A percentile compares a stretch with the other conserved stretches of the same genome.
Evolutionary conservation across 352 stramenopile species (phyloP).

Genomic region (Pythium plurisporium): DNA sequence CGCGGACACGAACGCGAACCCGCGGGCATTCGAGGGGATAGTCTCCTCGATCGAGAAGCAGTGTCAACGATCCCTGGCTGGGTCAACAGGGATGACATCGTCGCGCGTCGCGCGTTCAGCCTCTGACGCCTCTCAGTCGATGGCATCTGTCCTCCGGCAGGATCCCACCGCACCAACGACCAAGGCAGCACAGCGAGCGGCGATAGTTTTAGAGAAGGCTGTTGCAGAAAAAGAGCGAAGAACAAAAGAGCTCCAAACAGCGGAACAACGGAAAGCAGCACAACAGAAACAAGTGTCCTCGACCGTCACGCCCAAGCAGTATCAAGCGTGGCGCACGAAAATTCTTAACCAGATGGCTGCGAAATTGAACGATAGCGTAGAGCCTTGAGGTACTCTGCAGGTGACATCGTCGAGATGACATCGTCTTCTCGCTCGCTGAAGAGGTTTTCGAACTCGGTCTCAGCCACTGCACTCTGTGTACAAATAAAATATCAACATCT

Average conservation of each 20-base stretch:
- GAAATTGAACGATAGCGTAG: conserved; percentile 51
- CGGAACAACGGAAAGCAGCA: neutral
- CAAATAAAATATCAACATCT: neutral
- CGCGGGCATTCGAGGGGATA: conserved; percentile 57
- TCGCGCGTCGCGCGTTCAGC: too few relatives aligned
- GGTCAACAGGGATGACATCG: neutral
- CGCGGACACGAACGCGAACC: conserved; percentile 52
- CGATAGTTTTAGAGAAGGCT: conserved; percentile 10
- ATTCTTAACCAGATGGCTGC: conserved; percentile 1
- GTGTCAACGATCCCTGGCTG: conserved; percentile 4
- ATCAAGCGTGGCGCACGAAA: conserved; percentile 15
- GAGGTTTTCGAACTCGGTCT: conserved; percentile 78
- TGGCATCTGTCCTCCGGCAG: neutral
- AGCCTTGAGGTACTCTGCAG: conserved; percentile 67
- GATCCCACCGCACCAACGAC: conserved; percentile 4
- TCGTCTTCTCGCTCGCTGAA: conserved; percentile 82
- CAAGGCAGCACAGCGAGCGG: conserved; percentile 21
- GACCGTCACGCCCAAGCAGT: conserved; percentile 3
- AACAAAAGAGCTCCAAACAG: neutral
- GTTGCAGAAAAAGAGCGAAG: neutral
- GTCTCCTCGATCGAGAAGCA: conserved; percentile 62
- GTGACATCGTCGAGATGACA: conserved; percentile 60
- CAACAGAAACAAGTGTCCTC: neutral
- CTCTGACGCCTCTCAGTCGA: too few relatives aligned
- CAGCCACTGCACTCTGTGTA: conserved; percentile 24